Evolutionary conservation across 495 filamentous ascomycete species (phyloP).

Genomic region (Staphylotrichum longicolle): DNA sequence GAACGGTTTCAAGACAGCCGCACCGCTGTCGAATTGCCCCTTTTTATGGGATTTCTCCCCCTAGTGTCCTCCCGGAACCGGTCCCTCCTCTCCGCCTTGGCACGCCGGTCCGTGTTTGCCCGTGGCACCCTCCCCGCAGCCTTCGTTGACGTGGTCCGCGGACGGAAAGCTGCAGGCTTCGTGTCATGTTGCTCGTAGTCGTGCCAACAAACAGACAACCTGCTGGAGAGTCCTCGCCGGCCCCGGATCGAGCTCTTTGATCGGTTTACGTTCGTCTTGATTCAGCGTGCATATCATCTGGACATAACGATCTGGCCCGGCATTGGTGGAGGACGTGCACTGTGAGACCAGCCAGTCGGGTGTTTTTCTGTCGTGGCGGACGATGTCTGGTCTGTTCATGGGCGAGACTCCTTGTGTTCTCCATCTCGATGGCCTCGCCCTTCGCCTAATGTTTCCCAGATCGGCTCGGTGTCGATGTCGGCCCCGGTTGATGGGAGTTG

Average conservation of each 20-base stretch:
- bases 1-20: too few relatives aligned
- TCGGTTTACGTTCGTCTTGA: background rate
- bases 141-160: conserved; percentile 17
- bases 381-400: conserved; percentile 1
- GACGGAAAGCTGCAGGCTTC: conserved; percentile 15
- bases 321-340: background rate
- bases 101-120: conserved; percentile 9
- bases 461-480: background rate
- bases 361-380: conserved; percentile 12
- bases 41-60: background rate
- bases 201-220: background rate
- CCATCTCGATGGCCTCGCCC: background rate
- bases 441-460: background rate
- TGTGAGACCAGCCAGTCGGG: conserved; percentile 11
- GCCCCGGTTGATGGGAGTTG: background rate
- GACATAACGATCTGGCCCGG: background rate
- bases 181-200: conserved; percentile 4
- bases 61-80: background rate
- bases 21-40: too few relatives aligned
- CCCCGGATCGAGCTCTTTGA: background rate
- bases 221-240: background rate
- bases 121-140: conserved; percentile 7
- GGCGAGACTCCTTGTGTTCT: background rate
- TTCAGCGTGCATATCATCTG: background rate
- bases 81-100: background rate